Evolutionary conservation across 1,284 basidiomycete species (phyloP), one percentile per base, ranked within the genome.

Genomic region (Butyriboletus regius): DNA sequence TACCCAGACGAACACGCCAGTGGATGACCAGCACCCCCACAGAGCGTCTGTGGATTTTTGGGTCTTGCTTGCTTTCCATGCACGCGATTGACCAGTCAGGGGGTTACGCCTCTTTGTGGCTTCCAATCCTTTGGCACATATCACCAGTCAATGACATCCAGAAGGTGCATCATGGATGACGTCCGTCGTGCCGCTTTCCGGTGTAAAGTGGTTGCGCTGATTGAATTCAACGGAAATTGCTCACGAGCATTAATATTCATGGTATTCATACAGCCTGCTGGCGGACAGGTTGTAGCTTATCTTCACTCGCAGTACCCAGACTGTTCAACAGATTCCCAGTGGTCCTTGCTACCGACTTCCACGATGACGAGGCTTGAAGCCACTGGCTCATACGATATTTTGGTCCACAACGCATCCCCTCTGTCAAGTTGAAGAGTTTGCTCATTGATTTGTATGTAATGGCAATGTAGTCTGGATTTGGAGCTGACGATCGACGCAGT

Each of bases 151-250:
- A 38, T 39, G 33, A 43, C 37, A 52, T 51, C 26, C 48, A 43
- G 46, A 48, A 36, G 40, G 42, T 46, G 48, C 39, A 17, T 12
- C n/a, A n/a, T n/a, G n/a, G 24, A 50, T 61, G 50, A 57, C 54
- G 39, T 53, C 53, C 36, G 20, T 38, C 33, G 33, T 40, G 28
- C 33, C 37, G 45, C 41, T 35, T 47, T 57, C 49, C 28, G 45
- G 29, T 51, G 49, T 49, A 49, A 48, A 42, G 24, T 43, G 36
- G 36, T 54, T 62, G 53, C 58, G 55, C 58, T 56, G 59, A 55
- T 55, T 48, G 47, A 53, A 60, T 61, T 45, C 43, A 31, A 47
- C 61, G 62, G 62, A 62, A 54, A 65, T 62, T 63, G 57, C 56
- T 55, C 31, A 22, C 39, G 32, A 46, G 12, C 38, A 33, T 28